Percentiles rank a stretch among this genome's conserved stretches.
Evolutionary conservation across 2,329 filamentous ascomycete species (phyloP).

Genomic region (Alternaria brassicae): DNA sequence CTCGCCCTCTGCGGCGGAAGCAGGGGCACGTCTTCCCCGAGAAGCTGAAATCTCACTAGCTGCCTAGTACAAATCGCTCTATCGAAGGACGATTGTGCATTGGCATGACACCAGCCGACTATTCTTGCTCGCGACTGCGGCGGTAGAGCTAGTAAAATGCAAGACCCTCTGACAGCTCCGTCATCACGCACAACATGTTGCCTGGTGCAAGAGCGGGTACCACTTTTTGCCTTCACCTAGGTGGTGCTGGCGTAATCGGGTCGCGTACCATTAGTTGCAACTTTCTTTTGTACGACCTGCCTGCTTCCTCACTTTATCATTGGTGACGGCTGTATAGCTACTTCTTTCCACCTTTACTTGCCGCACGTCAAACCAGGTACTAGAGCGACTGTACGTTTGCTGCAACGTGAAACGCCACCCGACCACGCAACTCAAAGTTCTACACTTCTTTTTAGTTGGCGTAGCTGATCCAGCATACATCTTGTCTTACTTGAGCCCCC

Average conservation of each 20-base stretch:
- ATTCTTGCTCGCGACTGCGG: conserved; percentile 44
- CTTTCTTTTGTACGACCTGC: conserved; percentile 24
- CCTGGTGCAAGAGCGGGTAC: conserved; percentile 23
- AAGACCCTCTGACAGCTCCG: conserved; percentile 27
- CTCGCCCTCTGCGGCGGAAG: conserved; percentile 35
- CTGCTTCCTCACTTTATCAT: conserved; percentile 19
- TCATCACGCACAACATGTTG: conserved; percentile 33
- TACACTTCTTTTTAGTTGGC: conserved; percentile 7
- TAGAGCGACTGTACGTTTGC: conserved; percentile 4
- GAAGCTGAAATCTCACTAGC: conserved; percentile 31
- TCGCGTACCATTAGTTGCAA: conserved; percentile 24
- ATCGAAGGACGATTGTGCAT: conserved; percentile 15
- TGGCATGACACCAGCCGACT: conserved; percentile 18
- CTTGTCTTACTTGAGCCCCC: not conserved
- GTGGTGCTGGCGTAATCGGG: conserved; percentile 20
- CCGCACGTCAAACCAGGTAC: conserved; percentile 3
- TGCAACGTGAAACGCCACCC: conserved; percentile 6
- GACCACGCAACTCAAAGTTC: conserved; percentile 7
- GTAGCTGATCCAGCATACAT: not conserved
- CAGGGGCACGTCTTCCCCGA: conserved; percentile 41
- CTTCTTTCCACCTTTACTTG: conserved; percentile 11
- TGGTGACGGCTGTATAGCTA: conserved; percentile 19
- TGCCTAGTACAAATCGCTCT: conserved; percentile 24
- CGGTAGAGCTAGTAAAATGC: conserved; percentile 47
- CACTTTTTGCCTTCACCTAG: conserved; percentile 20